These are phyloP conservation scores for Acidiella bohemica DNA, from an alignment of 495 filamentous ascomycete genomes.

Conservation along the genomic window DNA sequence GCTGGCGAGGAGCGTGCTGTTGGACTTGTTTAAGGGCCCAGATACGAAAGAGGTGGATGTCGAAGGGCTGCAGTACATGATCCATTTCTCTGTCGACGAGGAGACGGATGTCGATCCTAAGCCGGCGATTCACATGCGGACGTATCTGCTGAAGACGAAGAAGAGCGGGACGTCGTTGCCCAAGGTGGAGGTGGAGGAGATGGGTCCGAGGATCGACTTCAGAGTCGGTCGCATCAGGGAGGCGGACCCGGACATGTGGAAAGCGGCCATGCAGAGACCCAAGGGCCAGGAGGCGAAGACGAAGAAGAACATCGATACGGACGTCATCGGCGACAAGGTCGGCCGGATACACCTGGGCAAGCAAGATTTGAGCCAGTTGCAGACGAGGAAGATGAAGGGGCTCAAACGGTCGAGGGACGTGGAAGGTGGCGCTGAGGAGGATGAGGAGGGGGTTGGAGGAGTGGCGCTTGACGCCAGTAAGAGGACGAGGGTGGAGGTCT, in stretches of 20 bases:
- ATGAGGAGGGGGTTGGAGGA: conserved; percentile 5
- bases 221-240: conserved; percentile 67
- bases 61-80: conserved; percentile 79
- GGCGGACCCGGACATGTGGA: conserved; percentile 61
- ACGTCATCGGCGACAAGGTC: conserved; percentile 87
- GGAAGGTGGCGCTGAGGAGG: conserved; percentile 30
- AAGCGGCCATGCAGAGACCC: conserved; percentile 80
- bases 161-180: conserved; percentile 75
- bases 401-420: conserved; percentile 64
- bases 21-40: conserved; percentile 80
- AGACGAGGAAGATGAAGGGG: conserved; percentile 99
- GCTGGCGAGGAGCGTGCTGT: conserved; percentile 70
- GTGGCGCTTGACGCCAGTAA: conserved; percentile 7
- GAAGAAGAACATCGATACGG: conserved; percentile 92
- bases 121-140: conserved; percentile 66
- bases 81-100: conserved; percentile 70
- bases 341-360: conserved; percentile 84
- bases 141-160: conserved; percentile 73
- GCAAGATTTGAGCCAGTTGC: conserved; percentile 74
- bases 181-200: conserved; percentile 84
- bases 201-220: conserved; percentile 92
- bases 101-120: conserved; percentile 41
- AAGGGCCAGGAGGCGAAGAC: conserved; percentile 53
- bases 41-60: conserved; percentile 71
- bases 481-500: conserved; percentile 15